Evolutionary conservation across 2,329 filamentous ascomycete genomes (phyloP), one percentile per base, ranked within the genome.

Genomic region (Tolypocladium ovalisporum): DNA sequence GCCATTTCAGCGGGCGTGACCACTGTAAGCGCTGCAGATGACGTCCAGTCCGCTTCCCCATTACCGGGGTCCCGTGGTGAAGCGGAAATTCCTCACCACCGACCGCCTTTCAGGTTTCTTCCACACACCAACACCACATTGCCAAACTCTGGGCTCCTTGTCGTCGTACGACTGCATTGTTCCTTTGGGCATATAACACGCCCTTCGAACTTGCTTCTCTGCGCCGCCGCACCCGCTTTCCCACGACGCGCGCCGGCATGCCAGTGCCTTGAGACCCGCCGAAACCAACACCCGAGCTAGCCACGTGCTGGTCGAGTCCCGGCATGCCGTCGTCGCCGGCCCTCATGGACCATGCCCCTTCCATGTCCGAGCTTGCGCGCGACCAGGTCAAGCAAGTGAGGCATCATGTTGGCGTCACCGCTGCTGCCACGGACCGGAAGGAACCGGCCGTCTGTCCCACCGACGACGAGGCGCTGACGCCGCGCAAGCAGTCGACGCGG

Each of bases 321-420:
- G 77, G 75, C 73, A 83, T 83, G 79, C 76, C 81, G 73, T 74
- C 76, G 70, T 76, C 78, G 73, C 74, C 76, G 69, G 75, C 77
- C 66, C 72, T 79, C 65, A 70, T 78, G 68, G 78, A 79, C 69
- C 74, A 86, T 84, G 80, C 76, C 24, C 17, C 57, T 71, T 75
- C 82, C 67, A 76, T 82, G 76, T 75, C 83, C 69, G 79, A 79
- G 64, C 71, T 76, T 66, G 71, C 76, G 67, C 71, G 66, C 62
- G 68, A 69, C 56, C 64, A 64, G 47, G 59, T 67, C 24, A 68
- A 66, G 39, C 69, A 65, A 51, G 59, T 67, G 19, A 68, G 66
- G 44, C 69, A 66, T 54, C 67, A 68, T 60, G 62, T 62, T 34
- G 59, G 63, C 17, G 56, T 51, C n/a, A 57, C 61, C n/a, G 55